Evolutionary conservation across 139 green algal genomes (phyloP).

Genomic region (Zygnema cylindricum): DNA sequence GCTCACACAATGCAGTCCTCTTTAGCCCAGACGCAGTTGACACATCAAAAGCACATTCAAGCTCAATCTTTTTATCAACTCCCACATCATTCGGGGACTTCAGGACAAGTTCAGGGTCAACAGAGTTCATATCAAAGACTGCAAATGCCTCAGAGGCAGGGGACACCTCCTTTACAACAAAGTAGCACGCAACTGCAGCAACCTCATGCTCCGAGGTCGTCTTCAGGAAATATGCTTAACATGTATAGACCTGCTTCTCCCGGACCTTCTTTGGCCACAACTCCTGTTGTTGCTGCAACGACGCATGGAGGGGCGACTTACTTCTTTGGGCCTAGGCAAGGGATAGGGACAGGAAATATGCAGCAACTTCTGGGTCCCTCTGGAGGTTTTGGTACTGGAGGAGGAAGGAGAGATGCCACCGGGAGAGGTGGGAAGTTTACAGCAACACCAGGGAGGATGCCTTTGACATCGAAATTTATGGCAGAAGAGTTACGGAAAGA

Average conservation of each 20-base stretch:
- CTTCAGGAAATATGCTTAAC: background rate
- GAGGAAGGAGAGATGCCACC: background rate
- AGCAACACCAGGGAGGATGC: conserved; percentile 4
- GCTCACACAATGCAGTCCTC: background rate
- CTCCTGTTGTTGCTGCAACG: background rate
- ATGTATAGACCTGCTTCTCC: background rate
- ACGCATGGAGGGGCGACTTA: conserved; percentile 29
- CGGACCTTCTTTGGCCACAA: background rate
- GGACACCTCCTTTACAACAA: background rate
- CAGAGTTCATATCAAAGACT: background rate
- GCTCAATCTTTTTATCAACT: background rate
- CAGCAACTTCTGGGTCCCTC: background rate
- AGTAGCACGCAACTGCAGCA: background rate
- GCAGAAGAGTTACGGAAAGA: conserved; percentile 76
- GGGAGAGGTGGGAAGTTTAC: background rate
- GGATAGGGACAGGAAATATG: background rate
- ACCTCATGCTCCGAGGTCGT: background rate
- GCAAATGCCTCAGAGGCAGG: background rate
- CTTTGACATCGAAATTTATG: conserved; percentile 69
- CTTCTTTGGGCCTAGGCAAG: conserved; percentile 40
- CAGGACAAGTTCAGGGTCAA: background rate
- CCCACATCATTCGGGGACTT: background rate
- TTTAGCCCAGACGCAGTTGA: background rate
- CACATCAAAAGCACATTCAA: background rate
- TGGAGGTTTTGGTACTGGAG: background rate